phyloP scores from a whole-genome alignment of 2,329 filamentous ascomycete species.

The Lecanoromycetidae sp. region DNA sequence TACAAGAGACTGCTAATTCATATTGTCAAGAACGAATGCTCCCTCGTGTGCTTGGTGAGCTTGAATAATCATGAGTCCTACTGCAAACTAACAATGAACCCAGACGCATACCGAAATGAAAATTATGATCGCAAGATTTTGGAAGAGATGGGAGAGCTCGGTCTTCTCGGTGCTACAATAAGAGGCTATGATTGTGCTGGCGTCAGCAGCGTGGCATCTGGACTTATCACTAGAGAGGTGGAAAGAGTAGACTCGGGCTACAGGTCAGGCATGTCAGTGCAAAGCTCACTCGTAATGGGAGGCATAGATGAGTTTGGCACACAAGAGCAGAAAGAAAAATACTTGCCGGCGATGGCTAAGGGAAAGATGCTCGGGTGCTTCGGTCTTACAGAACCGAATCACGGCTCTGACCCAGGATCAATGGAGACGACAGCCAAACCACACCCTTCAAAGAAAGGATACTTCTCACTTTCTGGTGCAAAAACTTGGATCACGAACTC shows the following conservation, averaged over 20 bases:
- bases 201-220: constrained; percentile 76
- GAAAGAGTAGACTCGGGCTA: constrained; percentile 88
- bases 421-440: constrained; percentile 83
- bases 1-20: constrained; percentile 77
- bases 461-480: constrained; percentile 63
- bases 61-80: background rate
- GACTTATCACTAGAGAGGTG: constrained; percentile 78
- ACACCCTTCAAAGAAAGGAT: constrained; percentile 73
- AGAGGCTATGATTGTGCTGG: constrained; percentile 82
- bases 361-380: constrained; percentile 76
- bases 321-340: constrained; percentile 76
- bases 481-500: constrained; percentile 98
- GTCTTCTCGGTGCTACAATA: constrained; percentile 76
- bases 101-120: constrained; percentile 78
- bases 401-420: constrained; percentile 79
- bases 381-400: constrained; percentile 83
- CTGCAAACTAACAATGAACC: background rate
- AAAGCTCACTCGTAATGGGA: constrained; percentile 87
- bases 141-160: constrained; percentile 82
- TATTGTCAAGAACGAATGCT: constrained; percentile 87
- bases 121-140: constrained; percentile 76
- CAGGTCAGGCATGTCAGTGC: constrained; percentile 84
- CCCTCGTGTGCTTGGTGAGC: constrained; percentile 71
- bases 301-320: constrained; percentile 79
- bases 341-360: constrained; percentile 67